Conservation (phyloP, 345 rosid genomes). For the Mercurialis annua region DNA sequence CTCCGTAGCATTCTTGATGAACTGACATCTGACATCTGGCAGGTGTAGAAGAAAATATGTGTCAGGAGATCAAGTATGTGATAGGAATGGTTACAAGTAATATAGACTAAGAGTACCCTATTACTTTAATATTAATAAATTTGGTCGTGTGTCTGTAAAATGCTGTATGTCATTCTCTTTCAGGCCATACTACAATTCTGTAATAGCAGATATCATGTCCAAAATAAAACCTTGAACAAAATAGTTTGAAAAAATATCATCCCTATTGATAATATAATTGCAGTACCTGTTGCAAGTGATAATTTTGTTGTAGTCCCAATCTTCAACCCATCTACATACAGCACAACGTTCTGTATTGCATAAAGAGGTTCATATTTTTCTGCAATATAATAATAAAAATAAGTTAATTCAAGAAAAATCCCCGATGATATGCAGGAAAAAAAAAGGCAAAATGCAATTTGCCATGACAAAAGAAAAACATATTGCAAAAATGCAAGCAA, state of each 20-base stretch:
- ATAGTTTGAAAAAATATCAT: neutral
- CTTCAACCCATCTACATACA: constrained; percentile 99
- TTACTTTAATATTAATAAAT: neutral
- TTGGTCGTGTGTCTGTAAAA: neutral
- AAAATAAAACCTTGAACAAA: neutral
- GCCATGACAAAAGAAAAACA: constrained; percentile 14
- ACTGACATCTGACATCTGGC: constrained; percentile 97
- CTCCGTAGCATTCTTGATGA: constrained; percentile 99
- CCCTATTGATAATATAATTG: neutral
- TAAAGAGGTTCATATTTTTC: constrained; percentile 74
- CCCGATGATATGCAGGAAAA: neutral
- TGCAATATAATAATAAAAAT: constrained; percentile 19
- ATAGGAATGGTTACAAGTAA: no score
- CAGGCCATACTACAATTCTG: constrained; percentile 2
- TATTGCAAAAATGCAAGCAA: constrained; percentile 67
- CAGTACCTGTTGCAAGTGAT: constrained; percentile 89
- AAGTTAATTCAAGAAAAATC: constrained; percentile 4
- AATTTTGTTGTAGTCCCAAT: constrained; percentile 99
- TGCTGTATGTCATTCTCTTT: neutral
- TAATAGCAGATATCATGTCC: neutral
- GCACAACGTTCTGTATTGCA: constrained; percentile 92
- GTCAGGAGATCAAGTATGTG: neutral
- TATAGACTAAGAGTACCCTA: neutral
- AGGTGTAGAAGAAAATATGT: constrained; percentile 3
- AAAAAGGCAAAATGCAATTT: constrained; percentile 10